phyloP scores from a whole-genome alignment of 768 basidiomycete genomes.

The Pisolithus microcarpus region DNA sequence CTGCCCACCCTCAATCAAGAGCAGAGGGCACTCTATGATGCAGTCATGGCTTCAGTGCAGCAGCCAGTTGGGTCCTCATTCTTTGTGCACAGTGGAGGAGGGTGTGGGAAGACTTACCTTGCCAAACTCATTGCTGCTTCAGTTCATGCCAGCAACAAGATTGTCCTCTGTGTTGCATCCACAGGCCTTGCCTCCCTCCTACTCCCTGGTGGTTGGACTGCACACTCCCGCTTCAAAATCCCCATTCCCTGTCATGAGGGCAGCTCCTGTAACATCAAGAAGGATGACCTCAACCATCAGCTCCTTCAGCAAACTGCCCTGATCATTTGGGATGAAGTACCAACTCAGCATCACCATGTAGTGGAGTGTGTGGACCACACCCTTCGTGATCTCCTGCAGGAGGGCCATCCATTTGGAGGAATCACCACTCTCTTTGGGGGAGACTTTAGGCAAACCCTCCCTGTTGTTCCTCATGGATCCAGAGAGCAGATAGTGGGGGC shows the following conservation, averaged over 20 bases:
- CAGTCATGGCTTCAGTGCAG: slow-evolving; percentile 23
- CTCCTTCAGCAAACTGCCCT: slow-evolving; percentile 26
- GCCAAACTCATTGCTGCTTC: slow-evolving; percentile 29
- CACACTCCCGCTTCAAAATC: slow-evolving; percentile 42
- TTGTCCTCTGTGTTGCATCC: slow-evolving; percentile 44
- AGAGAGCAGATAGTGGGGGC: slow-evolving; percentile 32
- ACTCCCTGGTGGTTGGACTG: slow-evolving; percentile 36
- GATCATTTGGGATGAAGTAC: slow-evolving; percentile 41
- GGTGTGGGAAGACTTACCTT: slow-evolving; percentile 41
- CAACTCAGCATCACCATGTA: slow-evolving; percentile 30
- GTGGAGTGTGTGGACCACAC: slow-evolving; percentile 37
- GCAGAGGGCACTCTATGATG: slow-evolving; percentile 22
- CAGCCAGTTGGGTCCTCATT: slow-evolving; percentile 13
- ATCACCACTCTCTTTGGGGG: slow-evolving; percentile 42
- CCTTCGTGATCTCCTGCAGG: slow-evolving; percentile 26
- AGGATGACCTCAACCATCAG: slow-evolving; percentile 24
- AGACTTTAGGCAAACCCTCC: slow-evolving; percentile 42
- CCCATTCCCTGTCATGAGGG: slow-evolving; percentile 29
- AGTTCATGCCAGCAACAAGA: slow-evolving; percentile 19
- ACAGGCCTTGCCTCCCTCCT: slow-evolving; percentile 44
- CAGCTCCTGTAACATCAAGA: slow-evolving; percentile 29
- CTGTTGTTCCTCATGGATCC: slow-evolving; percentile 34
- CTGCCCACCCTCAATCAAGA: slow-evolving; percentile 23
- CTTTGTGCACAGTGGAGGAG: slow-evolving; percentile 38
- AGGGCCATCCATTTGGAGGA: slow-evolving; percentile 34